Percentiles rank a stretch among this genome's conserved stretches.
phyloP scores from a whole-genome alignment of 2,329 filamentous ascomycete species.

The Xylariaceae sp. region DNA sequence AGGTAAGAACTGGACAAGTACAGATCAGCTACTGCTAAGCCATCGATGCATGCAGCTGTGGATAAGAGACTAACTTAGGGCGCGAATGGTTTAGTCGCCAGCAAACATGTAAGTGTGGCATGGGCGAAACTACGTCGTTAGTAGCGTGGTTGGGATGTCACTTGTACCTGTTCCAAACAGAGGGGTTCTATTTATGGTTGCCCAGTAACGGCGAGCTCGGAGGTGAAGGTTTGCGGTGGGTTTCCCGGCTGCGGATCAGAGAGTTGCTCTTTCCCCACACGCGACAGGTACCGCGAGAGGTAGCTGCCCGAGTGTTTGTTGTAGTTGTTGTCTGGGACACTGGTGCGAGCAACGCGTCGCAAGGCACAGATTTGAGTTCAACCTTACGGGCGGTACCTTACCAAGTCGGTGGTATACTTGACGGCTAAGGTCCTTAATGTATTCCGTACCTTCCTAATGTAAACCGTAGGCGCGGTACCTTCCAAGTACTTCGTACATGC shows the following conservation, averaged over 20 bases:
- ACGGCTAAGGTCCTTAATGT: too few species aligned
- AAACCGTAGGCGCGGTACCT: too few species aligned
- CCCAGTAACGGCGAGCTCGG: slow-evolving; percentile 23
- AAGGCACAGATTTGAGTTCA: background rate
- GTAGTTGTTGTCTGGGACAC: background rate
- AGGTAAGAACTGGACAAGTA: background rate
- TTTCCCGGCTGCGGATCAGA: background rate
- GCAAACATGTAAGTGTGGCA: slow-evolving; percentile 4
- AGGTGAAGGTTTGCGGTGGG: slow-evolving; percentile 1
- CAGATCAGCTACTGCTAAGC: slow-evolving; percentile 1
- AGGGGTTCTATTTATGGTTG: slow-evolving; percentile 24
- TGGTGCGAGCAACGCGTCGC: too few species aligned
- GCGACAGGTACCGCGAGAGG: background rate
- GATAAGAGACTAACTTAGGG: background rate
- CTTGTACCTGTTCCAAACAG: slow-evolving; percentile 21
- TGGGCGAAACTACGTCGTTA: background rate
- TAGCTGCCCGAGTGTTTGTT: background rate
- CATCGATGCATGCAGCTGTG: slow-evolving; percentile 4
- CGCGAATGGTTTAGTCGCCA: slow-evolving; percentile 6
- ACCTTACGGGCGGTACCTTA: background rate
- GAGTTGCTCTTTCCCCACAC: background rate
- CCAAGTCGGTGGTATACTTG: background rate
- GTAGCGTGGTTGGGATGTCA: slow-evolving; percentile 4
- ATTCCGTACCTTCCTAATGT: too few species aligned
- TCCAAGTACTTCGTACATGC: too few species aligned